Conservation (phyloP, 805 yeast genomes). For the Candida verbasci region DNA sequence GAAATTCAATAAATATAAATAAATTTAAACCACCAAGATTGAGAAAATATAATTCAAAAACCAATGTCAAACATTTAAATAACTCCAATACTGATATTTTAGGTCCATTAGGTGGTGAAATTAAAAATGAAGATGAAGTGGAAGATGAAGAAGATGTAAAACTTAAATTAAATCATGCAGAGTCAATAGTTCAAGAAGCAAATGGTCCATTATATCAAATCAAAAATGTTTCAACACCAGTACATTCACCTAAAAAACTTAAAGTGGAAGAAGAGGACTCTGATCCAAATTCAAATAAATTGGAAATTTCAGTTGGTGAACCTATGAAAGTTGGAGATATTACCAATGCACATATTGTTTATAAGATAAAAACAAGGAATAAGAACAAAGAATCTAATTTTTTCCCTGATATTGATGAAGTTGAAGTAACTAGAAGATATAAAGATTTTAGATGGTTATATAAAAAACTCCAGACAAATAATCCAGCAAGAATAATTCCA, state of each 20-base stretch:
- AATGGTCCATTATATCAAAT: conserved; percentile 51
- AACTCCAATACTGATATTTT: conserved; percentile 13
- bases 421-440: conserved; percentile 72
- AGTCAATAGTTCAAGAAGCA: conserved; percentile 38
- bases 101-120: conserved; percentile 24
- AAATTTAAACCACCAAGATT: conserved; percentile 30
- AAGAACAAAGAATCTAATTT: conserved; percentile 32
- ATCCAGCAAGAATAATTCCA: conserved; percentile 88
- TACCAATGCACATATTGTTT: conserved; percentile 84
- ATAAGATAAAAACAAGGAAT: conserved; percentile 65
- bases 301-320: conserved; percentile 77
- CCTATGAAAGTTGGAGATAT: conserved; percentile 90
- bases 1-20: conserved; percentile 22
- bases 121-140: conserved; percentile 8
- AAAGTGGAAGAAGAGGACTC: conserved; percentile 2
- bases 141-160: conserved; percentile 6
- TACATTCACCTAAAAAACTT: not conserved
- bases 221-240: not conserved
- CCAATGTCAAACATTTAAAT: conserved; percentile 25
- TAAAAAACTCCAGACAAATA: conserved; percentile 77
- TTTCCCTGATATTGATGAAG: conserved; percentile 29
- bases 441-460: conserved; percentile 93
- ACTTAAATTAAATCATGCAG: conserved; percentile 18
- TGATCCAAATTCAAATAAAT: conserved; percentile 20
- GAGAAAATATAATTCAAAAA: conserved; percentile 24